Conservation (phyloP, 768 basidiomycete genomes). For the Leccinum boreale region DNA sequence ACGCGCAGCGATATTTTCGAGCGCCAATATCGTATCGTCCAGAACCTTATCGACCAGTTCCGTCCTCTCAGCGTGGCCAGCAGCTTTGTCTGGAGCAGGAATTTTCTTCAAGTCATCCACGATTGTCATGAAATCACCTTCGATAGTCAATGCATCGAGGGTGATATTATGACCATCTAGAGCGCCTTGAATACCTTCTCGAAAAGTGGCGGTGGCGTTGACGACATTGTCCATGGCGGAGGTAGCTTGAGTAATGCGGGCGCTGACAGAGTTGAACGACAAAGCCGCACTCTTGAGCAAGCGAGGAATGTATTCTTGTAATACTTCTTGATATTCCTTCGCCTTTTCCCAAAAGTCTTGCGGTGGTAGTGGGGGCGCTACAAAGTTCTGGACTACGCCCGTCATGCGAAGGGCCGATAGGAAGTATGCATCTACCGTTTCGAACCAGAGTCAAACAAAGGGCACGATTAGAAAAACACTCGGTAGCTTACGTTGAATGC, state of each 20-base stretch:
- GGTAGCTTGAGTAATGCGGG: constrained; percentile 2
- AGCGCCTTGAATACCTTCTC: constrained; percentile 2
- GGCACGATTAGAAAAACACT: background rate
- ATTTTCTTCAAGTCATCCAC: constrained; percentile 1
- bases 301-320: constrained; percentile 3
- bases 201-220: constrained; percentile 9
- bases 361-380: background rate
- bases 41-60: constrained; percentile 7
- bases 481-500: constrained; percentile 1
- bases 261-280: background rate
- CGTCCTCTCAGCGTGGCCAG: constrained; percentile 2
- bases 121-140: constrained; percentile 3
- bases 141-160: constrained; percentile 3
- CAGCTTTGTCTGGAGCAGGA: background rate
- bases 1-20: background rate
- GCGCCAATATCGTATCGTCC: background rate
- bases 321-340: background rate
- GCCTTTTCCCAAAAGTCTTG: constrained; percentile 13
- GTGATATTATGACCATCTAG: constrained; percentile 6
- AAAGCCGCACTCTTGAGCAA: constrained; percentile 1
- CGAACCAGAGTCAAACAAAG: background rate
- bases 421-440: background rate
- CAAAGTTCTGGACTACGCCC: background rate
- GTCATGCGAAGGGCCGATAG: background rate
- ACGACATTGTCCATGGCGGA: constrained; percentile 10